These are phyloP conservation scores for Phaeodactylum tricornutum DNA, from an alignment of 108 stramenopile species.

Conservation along the genomic window DNA sequence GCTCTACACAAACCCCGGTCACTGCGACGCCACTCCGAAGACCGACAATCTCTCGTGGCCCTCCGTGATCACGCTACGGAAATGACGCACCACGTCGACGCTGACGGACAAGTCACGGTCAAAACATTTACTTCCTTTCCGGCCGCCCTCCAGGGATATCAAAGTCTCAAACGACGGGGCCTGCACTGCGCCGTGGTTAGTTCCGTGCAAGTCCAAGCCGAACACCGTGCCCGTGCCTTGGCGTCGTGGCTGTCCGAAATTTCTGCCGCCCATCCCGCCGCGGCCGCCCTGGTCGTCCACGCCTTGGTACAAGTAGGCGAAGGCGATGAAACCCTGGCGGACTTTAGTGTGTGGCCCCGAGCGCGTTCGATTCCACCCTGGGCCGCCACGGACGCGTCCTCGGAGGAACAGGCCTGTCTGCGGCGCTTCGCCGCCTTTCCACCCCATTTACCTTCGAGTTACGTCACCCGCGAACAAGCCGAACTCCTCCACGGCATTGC, in stretches of 20 bases:
- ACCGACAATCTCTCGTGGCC: conserved; percentile 39
- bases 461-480: conserved; percentile 63
- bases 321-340: conserved; percentile 46
- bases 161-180: conserved; percentile 51
- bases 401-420: conserved; percentile 31
- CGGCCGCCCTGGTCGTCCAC: conserved; percentile 67
- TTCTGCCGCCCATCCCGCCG: conserved; percentile 67
- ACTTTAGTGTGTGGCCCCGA: conserved; percentile 61
- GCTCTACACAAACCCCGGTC: conserved; percentile 41
- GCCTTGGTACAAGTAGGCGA: conserved; percentile 66
- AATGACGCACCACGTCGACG: conserved; percentile 73
- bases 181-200: conserved; percentile 73
- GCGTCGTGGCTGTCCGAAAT: conserved; percentile 71
- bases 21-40: neutral
- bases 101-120: conserved; percentile 75
- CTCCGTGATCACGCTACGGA: conserved; percentile 30
- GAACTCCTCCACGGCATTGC: conserved; percentile 50
- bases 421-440: conserved; percentile 59
- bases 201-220: conserved; percentile 53
- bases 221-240: conserved; percentile 57
- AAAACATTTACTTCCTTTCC: conserved; percentile 40
- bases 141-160: conserved; percentile 59
- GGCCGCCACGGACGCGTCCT: conserved; percentile 25
- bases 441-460: conserved; percentile 68
- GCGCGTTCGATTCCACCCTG: conserved; percentile 68